These are phyloP conservation scores for Ophiocordyceps robertsii DNA, from an alignment of 2,329 filamentous ascomycete species.

Conservation along the genomic window DNA sequence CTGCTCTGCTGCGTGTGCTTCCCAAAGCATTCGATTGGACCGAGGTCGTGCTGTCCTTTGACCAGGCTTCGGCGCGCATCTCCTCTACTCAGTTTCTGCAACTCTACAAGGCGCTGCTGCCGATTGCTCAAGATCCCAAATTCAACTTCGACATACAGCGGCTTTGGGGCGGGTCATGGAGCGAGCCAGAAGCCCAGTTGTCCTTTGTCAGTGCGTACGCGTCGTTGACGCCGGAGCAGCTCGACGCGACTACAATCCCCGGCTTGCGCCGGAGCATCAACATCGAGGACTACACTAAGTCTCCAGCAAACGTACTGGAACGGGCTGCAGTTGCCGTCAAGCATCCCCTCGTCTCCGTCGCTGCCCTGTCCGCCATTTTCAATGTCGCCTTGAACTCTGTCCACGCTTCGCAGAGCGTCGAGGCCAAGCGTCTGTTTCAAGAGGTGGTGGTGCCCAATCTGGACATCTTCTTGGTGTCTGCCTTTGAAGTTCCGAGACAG, in stretches of 20 bases:
- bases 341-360: conserved; percentile 79
- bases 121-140: conserved; percentile 45
- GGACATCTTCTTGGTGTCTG: conserved; percentile 66
- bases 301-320: conserved; percentile 34
- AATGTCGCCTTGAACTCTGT: conserved; percentile 49
- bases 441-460: conserved; percentile 59
- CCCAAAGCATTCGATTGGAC: conserved; percentile 54
- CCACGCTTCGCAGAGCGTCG: conserved; percentile 46
- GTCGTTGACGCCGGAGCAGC: conserved; percentile 57
- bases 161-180: conserved; percentile 86
- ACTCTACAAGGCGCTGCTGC: conserved; percentile 66
- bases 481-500: conserved; percentile 57
- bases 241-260: conserved; percentile 78
- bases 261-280: conserved; percentile 68
- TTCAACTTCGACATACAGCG: conserved; percentile 64
- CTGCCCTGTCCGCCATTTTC: conserved; percentile 61
- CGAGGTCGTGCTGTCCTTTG: conserved; percentile 65
- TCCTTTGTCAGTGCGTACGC: conserved; percentile 89
- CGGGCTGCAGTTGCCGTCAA: conserved; percentile 52
- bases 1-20: conserved; percentile 48
- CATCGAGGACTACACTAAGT: conserved; percentile 38
- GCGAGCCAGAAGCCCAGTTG: conserved; percentile 72
- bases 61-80: conserved; percentile 63
- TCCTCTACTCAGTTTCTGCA: conserved; percentile 68
- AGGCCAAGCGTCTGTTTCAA: conserved; percentile 53